phyloP scores from a whole-genome alignment of 2,329 filamentous ascomycete species.

The Neospermospora avenae region DNA sequence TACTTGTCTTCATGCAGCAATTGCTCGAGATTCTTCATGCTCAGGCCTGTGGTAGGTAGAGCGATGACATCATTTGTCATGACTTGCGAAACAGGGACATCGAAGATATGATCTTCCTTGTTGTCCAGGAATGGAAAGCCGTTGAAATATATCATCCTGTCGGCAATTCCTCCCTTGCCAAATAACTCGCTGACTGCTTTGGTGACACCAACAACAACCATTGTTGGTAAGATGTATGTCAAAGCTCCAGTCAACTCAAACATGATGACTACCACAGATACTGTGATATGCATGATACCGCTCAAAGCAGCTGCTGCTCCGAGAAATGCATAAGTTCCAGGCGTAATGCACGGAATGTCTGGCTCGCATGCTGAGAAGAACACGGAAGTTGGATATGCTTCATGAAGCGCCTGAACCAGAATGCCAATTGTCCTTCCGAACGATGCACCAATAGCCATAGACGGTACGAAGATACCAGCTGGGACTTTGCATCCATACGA shows the following conservation, averaged over 20 bases:
- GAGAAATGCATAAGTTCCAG: constrained; percentile 93
- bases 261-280: constrained; percentile 98
- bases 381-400: constrained; percentile 73
- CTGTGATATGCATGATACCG: constrained; percentile 97
- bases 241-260: constrained; percentile 97
- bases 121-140: constrained; percentile 96
- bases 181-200: constrained; percentile 90
- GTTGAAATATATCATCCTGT: constrained; percentile 98
- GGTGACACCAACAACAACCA: constrained; percentile 97
- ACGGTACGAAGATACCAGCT: constrained; percentile 95
- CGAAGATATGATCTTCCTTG: constrained; percentile 96
- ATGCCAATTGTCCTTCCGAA: constrained; percentile 96
- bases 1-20: constrained; percentile 76
- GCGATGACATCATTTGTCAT: constrained; percentile 78
- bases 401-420: constrained; percentile 83
- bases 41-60: constrained; percentile 71
- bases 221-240: constrained; percentile 94
- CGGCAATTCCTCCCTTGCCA: constrained; percentile 94
- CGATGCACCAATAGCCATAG: constrained; percentile 93
- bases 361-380: constrained; percentile 90
- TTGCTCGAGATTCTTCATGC: constrained; percentile 71
- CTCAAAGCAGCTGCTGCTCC: constrained; percentile 88
- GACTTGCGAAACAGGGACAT: constrained; percentile 84
- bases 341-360: constrained; percentile 93
- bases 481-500: constrained; percentile 98